A percentile compares a stretch with the other conserved stretches of the same genome.
Conservation (phyloP, 2,329 filamentous ascomycete species). For the Cadophora sp. region DNA sequence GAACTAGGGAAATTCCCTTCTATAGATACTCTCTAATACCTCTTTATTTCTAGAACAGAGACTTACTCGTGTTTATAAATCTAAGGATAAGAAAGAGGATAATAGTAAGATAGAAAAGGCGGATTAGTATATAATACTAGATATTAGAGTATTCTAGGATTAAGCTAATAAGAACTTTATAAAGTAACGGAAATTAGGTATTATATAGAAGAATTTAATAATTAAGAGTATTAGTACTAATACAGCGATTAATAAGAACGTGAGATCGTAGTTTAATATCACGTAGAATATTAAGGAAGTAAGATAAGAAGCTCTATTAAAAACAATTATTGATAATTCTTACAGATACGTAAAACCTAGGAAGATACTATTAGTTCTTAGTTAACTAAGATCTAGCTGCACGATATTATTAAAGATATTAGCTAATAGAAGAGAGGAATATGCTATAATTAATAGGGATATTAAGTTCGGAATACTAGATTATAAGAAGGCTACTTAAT, state of each 20-base stretch:
- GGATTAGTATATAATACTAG: constrained; percentile 41
- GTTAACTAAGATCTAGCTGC: constrained; percentile 72
- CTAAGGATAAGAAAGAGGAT: constrained; percentile 29
- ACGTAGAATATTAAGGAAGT: constrained; percentile 45
- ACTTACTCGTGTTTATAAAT: constrained; percentile 30
- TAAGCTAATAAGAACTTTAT: constrained; percentile 36
- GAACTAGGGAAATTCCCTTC: not conserved
- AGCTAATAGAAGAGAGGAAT: constrained; percentile 67
- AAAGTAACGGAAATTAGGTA: constrained; percentile 44
- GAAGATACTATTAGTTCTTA: constrained; percentile 74
- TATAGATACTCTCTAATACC: not conserved
- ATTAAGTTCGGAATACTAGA: constrained; percentile 59
- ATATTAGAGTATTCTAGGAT: constrained; percentile 33
- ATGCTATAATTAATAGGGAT: constrained; percentile 61
- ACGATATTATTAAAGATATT: constrained; percentile 75
- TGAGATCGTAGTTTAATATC: constrained; percentile 39
- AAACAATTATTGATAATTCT: constrained; percentile 68
- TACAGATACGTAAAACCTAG: constrained; percentile 75
- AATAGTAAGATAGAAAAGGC: constrained; percentile 28
- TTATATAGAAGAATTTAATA: constrained; percentile 41
- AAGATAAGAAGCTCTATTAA: constrained; percentile 66
- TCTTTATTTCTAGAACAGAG: not conserved
- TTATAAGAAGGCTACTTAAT: constrained; percentile 51
- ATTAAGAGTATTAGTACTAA: constrained; percentile 42
- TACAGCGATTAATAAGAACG: constrained; percentile 40